Percentiles rank a stretch among this genome's conserved stretches.
Conservation (phyloP, 2,329 filamentous ascomycete genomes). For the Drechmeria coniospora region DNA sequence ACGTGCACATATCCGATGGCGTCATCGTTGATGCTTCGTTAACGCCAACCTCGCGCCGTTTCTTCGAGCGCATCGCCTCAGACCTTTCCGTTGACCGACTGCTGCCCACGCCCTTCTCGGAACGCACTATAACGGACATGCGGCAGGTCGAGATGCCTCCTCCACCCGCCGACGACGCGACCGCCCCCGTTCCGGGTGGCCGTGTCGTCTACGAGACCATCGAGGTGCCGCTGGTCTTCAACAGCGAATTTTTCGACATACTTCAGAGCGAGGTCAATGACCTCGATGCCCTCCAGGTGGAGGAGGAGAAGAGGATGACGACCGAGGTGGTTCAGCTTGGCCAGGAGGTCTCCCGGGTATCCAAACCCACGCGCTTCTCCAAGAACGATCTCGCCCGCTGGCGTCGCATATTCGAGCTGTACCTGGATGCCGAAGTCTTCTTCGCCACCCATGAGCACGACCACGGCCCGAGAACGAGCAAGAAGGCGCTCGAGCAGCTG, state of each 20-base stretch:
- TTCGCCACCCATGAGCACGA: conserved; percentile 63
- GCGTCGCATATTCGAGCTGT: conserved; percentile 70
- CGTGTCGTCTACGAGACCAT: conserved; percentile 23
- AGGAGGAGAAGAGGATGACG: conserved; percentile 49
- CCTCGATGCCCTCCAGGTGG: conserved; percentile 51
- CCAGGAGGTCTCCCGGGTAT: conserved; percentile 45
- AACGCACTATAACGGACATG: too few species aligned
- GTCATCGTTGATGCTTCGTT: conserved; percentile 53
- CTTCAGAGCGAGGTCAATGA: conserved; percentile 56
- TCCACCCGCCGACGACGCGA: not conserved
- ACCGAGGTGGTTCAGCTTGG: conserved; percentile 49
- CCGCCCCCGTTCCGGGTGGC: conserved; percentile 1
- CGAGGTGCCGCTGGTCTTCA: conserved; percentile 64
- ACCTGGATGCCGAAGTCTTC: conserved; percentile 66
- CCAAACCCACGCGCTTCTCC: conserved; percentile 45
- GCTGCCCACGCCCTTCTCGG: not conserved
- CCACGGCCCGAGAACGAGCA: conserved; percentile 50
- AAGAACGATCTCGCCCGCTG: conserved; percentile 58
- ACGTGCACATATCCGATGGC: conserved; percentile 51
- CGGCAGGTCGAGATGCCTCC: too few species aligned
- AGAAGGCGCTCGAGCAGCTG: conserved; percentile 50
- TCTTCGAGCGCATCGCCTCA: conserved; percentile 44
- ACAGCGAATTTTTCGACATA: conserved; percentile 65
- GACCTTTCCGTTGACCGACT: conserved; percentile 15
- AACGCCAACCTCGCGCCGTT: conserved; percentile 46